These are phyloP conservation scores for Phanerochaete carnosa DNA, from an alignment of 768 basidiomycete species.

Conservation along the genomic window DNA sequence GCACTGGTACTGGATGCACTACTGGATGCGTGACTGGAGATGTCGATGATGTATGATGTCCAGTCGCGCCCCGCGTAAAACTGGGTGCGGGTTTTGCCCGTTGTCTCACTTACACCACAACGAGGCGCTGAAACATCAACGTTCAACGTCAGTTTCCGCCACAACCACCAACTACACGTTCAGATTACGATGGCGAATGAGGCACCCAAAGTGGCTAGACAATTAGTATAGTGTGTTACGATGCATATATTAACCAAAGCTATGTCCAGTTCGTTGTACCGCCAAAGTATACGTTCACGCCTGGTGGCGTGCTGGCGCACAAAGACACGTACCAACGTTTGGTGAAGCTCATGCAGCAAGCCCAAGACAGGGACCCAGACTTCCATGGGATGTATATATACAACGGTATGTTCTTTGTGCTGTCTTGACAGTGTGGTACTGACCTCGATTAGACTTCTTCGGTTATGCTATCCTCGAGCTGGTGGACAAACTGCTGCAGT, in stretches of 20 bases:
- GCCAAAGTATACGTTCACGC: not conserved
- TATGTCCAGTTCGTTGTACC: not conserved
- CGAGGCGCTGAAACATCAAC: too few relatives aligned
- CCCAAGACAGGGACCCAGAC: slow-evolving; percentile 16
- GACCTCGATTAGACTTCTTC: slow-evolving; percentile 11
- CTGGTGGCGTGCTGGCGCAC: not conserved
- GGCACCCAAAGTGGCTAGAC: too few relatives aligned
- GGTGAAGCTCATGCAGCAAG: not conserved
- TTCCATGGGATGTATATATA: slow-evolving; percentile 17
- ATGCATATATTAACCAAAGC: not conserved
- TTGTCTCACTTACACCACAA: too few relatives aligned
- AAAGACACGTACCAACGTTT: not conserved
- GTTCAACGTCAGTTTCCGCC: too few relatives aligned
- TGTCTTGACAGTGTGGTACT: not conserved
- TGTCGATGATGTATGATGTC: too few relatives aligned
- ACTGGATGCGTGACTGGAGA: too few relatives aligned
- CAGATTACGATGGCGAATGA: too few relatives aligned
- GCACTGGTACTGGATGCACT: too few relatives aligned
- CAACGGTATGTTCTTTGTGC: slow-evolving; percentile 6
- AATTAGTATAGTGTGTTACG: too few relatives aligned
- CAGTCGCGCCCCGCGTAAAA: too few relatives aligned
- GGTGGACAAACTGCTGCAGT: slow-evolving; percentile 10
- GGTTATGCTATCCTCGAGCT: slow-evolving; percentile 15
- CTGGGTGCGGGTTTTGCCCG: too few relatives aligned
- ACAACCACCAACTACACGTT: too few relatives aligned